A percentile compares a stretch with the other conserved stretches of the same genome.
phyloP scores from a whole-genome alignment of 352 stramenopile species.

The Phytophthora idaei region DNA sequence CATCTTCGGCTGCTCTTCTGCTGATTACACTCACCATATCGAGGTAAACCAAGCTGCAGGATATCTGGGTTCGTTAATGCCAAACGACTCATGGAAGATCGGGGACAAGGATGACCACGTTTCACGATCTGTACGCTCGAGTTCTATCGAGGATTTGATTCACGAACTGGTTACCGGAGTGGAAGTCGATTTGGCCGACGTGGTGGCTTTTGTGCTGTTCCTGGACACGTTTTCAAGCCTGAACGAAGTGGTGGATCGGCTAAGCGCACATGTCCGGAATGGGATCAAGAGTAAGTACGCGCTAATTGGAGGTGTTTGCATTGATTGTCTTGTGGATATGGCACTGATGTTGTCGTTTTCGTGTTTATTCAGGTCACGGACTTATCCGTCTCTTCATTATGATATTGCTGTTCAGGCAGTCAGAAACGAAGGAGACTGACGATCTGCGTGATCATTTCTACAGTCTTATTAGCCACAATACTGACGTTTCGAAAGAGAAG shows the following conservation, averaged over 20 bases:
- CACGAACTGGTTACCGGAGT: slow-evolving; percentile 36
- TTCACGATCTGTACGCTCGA: slow-evolving; percentile 15
- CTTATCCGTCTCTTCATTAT: slow-evolving; percentile 71
- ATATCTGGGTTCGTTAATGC: slow-evolving; percentile 40
- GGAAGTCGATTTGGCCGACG: slow-evolving; percentile 61
- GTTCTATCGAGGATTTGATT: slow-evolving; percentile 45
- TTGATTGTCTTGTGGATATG: not conserved
- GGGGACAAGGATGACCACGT: slow-evolving; percentile 13
- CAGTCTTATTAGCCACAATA: slow-evolving; percentile 45
- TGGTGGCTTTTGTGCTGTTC: slow-evolving; percentile 75
- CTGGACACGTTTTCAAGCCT: slow-evolving; percentile 71
- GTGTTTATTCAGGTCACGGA: slow-evolving; percentile 43
- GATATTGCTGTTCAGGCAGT: slow-evolving; percentile 62
- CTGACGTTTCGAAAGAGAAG: slow-evolving; percentile 39
- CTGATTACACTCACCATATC: slow-evolving; percentile 53
- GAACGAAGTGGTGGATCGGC: slow-evolving; percentile 59
- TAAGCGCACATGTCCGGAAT: slow-evolving; percentile 55
- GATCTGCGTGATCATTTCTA: slow-evolving; percentile 57
- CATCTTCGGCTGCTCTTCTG: slow-evolving; percentile 67
- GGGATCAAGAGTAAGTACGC: slow-evolving; percentile 47
- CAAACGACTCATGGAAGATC: slow-evolving; percentile 39
- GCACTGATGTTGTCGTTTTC: slow-evolving; percentile 13
- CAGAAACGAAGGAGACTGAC: slow-evolving; percentile 31
- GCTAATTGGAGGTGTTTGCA: not conserved
- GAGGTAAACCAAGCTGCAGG: slow-evolving; percentile 32